Base-by-base conservation (phyloP, 306 rosid species). In the Purshia tridentata region DNA sequence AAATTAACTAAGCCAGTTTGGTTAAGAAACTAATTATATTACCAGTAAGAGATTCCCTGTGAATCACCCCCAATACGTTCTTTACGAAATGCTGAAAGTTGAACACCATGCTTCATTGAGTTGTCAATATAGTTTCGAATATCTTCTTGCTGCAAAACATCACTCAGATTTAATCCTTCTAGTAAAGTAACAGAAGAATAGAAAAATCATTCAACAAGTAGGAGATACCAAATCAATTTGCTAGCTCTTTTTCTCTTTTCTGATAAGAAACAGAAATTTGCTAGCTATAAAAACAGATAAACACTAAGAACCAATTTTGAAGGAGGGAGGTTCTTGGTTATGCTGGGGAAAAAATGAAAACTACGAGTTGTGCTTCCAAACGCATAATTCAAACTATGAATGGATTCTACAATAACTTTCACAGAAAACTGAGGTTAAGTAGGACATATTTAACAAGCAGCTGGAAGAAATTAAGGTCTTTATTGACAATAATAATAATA, bases 11-110 rank as follows among this genome's bases (percentile, higher is more conserved):
- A 23, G 1, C 55, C 5, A 6, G 19, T 29, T 59, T n/a, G 62
- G 41, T 20, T 42, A 13, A 50, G 70, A 80, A 82, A 41, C 41
- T 69, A 60, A 80, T 65, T 84, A 79, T 47, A 81, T 82, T 88
- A 94, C 99, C 99, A 94, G 87, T 89, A 94, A 69, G 89, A 89
- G 66, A 91, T 86, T 80, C 99, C 99, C 14, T 83, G 84, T 16
- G 99, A 87, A 84, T 95, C 98, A 77, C 99, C 99, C 77, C 99
- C 99, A 57, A 90, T 53, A 39, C 99, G 99, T 81, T 95, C 99
- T 87, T 92, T 95, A 61, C 99, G 96, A 81, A 95, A 95, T 72
- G 97, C 81, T 74, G 93, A 88, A 72, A 92, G 88, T 51, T 82
- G 92, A 83, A 74, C 88, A 71, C 98, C 97, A 48, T 87, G 98